These are phyloP conservation scores for Veloboletus limbatus DNA, from an alignment of 1,284 basidiomycete species.

Conservation along the genomic window DNA sequence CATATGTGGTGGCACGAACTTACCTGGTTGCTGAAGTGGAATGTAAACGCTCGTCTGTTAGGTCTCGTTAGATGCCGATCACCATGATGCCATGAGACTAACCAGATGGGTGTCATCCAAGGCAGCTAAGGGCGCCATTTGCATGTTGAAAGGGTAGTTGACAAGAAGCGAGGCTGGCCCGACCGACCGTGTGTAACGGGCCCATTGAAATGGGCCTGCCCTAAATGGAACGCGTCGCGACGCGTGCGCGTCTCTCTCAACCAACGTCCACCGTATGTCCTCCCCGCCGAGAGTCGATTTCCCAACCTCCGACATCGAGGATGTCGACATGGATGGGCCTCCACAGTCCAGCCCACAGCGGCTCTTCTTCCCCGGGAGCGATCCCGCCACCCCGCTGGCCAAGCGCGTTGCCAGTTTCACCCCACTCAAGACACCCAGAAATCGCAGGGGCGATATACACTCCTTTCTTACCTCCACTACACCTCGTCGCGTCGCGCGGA, in stretches of 20 bases:
- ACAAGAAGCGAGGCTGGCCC: no score
- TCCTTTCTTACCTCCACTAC: conserved; percentile 27
- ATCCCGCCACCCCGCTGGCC: conserved; percentile 52
- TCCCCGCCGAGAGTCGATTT: conserved; percentile 67
- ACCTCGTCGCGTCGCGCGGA: conserved; percentile 20
- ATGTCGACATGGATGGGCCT: conserved; percentile 54
- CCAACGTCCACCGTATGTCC: conserved; percentile 57
- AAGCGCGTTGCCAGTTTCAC: conserved; percentile 41
- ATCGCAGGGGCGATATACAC: conserved; percentile 28
- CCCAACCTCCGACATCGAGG: conserved; percentile 56
- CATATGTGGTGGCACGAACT: conserved; percentile 6
- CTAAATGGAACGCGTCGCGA: conserved; percentile 47
- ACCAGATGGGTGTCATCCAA: conserved; percentile 32
- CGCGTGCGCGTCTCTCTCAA: conserved; percentile 32
- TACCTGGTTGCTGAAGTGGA: conserved; percentile 31
- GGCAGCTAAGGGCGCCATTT: conserved; percentile 18
- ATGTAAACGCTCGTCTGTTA: conserved; percentile 36
- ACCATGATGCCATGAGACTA: conserved; percentile 1
- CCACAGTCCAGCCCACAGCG: conserved; percentile 19
- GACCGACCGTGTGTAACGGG: neutral
- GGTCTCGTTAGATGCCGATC: conserved; percentile 6
- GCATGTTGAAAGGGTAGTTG: neutral
- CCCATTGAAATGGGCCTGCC: conserved; percentile 23
- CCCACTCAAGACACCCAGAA: conserved; percentile 25
- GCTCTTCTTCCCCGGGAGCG: conserved; percentile 32